These are phyloP conservation scores for Neurospora discreta DNA, from an alignment of 495 filamentous ascomycete genomes.

Conservation along the genomic window DNA sequence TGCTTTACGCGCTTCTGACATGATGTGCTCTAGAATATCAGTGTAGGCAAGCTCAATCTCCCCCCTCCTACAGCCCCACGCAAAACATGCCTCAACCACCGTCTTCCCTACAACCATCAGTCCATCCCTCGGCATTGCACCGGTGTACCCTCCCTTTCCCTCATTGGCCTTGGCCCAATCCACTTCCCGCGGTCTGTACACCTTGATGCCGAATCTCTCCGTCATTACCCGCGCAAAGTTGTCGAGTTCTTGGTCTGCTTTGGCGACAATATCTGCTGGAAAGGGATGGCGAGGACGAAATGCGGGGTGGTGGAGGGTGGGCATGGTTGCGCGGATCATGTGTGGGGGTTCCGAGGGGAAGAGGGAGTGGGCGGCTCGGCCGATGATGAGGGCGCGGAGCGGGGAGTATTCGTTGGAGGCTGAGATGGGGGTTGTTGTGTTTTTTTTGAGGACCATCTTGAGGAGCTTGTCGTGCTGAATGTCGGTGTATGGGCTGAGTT, in stretches of 20 bases:
- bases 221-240: background rate
- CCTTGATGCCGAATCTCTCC: background rate
- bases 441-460: background rate
- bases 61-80: background rate
- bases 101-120: constrained; percentile 1
- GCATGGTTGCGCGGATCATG: constrained; percentile 1
- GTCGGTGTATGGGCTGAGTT: background rate
- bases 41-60: background rate
- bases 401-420: background rate
- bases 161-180: background rate
- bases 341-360: background rate
- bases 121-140: constrained; percentile 1
- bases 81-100: background rate
- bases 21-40: background rate
- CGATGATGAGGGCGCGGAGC: background rate
- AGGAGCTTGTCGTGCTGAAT: background rate
- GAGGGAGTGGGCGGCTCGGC: background rate
- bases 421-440: background rate
- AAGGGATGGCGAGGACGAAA: background rate
- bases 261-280: background rate
- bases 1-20: background rate
- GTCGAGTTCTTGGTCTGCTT: background rate
- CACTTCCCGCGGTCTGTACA: background rate
- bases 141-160: background rate
- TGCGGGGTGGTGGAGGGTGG: background rate